Base-by-base conservation (phyloP, 2,329 filamentous ascomycete species). In the Exophiala bonariae region DNA sequence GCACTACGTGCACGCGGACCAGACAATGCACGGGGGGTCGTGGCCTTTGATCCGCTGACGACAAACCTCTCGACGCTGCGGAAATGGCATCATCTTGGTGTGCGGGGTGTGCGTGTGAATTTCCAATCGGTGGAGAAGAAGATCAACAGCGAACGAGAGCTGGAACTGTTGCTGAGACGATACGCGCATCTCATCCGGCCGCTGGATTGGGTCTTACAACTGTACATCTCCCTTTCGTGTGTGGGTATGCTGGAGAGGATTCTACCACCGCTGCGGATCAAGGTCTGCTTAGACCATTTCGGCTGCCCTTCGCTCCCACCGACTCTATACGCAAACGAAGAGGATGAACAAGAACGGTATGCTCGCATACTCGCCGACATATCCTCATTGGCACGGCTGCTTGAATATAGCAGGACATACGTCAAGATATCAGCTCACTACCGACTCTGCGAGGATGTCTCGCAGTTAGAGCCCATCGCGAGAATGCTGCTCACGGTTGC, bases 401-500 rank as follows among this genome's bases (percentile, higher is more conserved):
- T 79, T 22, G 61, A 66, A n/a, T 58, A 58, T 7, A 76, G 77
- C 1, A 65, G 69, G 20, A 78, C 76, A 1, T 83, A 74, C 58
- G 69, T 81, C 43, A 83, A 83, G 57, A 57, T 82, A 1, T 83
- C 80, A 0, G 81, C 74, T 0, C 72, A 78, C 0, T 84, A 84
- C 62, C 72, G 80, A 4, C 66, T 81, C 30, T 75, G 71, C 39
- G 61, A 66, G 31, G 69, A 75, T 41, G 60, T 64, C 4, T 56
- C 70, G 17, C 68, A 76, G 35, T 54, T 80, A 2, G 70, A 76
- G 41, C 69, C 69, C 2, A 62, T 83, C 31, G 72, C 71, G 9
- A 64, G 61, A 9, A 74, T 80, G 54, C 61, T 82, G 4, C 55
- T 82, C 22, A 60, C 61, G 3, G 62, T 70, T 2, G 73, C 70